Evolutionary conservation across 495 filamentous ascomycete genomes (phyloP), one percentile per base, ranked within the genome.

Genomic region (Lasiosphaeris hirsuta): DNA sequence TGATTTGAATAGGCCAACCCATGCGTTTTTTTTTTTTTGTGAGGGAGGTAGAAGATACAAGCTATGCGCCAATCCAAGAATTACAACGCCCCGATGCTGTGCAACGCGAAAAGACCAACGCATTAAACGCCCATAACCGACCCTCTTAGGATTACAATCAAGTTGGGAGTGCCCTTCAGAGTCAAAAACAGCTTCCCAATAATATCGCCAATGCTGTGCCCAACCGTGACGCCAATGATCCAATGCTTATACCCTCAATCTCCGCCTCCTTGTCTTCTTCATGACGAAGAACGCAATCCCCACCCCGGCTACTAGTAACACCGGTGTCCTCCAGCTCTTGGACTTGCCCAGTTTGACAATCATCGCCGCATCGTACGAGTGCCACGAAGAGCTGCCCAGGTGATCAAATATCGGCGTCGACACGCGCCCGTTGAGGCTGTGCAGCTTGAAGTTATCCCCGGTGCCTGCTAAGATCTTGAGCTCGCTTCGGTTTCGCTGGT

Each of bases 351-450:
- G 18, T 2, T 54, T 48, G 6, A 62, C 56, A 23, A 73, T 68
- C 46, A 73, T 51, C 10, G 64, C 57, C 6, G 73, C 75, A 50
- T 78, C 75, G 30, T 67, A 73, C 7, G 68, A 72, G 51, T 78
- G 75, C 74, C 75, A 78, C 8, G 70, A 75, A 10, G 74, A 76
- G 45, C 72, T 73, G n/a, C 75, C 75, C 15, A 76, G 65, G 44
- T 78, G 75, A 42, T 71, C 65, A 55, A 76, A 77, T 3, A 78
- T 55, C 4, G 75, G 75, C 0, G 75, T 78, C 15, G 66, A 66
- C 4, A 76, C 74, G n/a, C 51, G 65, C 1, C 74, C 75, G 50
- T 73, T 78, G n/a, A 78, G 64, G 51, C 65, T 71, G 52, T 76
- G 75, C 56, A 78, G 18, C 34, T 48, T 52, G 7, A 54, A 57